phyloP scores from a whole-genome alignment of 2,329 filamentous ascomycete genomes.

The Ascocoryne sarcoides region DNA sequence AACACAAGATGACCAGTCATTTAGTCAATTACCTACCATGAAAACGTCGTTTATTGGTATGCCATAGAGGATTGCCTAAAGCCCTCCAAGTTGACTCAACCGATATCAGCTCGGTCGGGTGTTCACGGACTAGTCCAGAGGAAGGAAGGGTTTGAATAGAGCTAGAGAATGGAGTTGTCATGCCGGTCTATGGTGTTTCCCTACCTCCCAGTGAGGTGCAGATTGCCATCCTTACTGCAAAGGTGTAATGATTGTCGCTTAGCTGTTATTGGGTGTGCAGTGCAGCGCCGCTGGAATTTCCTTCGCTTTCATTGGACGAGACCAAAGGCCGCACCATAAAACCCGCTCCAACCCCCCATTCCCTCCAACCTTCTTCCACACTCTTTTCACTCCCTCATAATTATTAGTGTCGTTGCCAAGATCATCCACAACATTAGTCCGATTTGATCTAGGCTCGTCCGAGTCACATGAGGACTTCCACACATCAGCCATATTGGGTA shows the following conservation, averaged over 20 bases:
- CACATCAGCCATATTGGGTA: constrained; percentile 24
- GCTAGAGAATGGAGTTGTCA: neutral
- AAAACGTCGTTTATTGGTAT: neutral
- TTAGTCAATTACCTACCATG: neutral
- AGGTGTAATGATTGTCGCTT: constrained; percentile 15
- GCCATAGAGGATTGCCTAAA: neutral
- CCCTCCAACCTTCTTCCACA: constrained; percentile 23
- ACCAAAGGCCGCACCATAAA: constrained; percentile 20
- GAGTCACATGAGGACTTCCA: constrained; percentile 18
- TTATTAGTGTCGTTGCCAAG: constrained; percentile 10
- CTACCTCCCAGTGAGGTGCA: neutral
- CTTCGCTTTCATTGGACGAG: constrained; percentile 13
- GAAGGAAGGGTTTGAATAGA: neutral
- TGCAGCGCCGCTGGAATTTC: constrained; percentile 10
- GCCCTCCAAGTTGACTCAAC: neutral
- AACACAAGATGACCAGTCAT: neutral
- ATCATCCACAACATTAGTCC: constrained; percentile 19
- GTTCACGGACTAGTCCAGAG: neutral
- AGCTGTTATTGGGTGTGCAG: constrained; percentile 8
- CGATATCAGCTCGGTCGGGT: neutral
- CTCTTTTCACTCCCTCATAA: constrained; percentile 14
- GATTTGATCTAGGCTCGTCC: constrained; percentile 16
- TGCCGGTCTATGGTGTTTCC: neutral
- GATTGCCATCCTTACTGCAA: neutral
- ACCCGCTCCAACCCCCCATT: constrained; percentile 19